These are phyloP conservation scores for Kingdonia uniflora DNA, from an alignment of 164 flowering plant species.

Conservation along the genomic window DNA sequence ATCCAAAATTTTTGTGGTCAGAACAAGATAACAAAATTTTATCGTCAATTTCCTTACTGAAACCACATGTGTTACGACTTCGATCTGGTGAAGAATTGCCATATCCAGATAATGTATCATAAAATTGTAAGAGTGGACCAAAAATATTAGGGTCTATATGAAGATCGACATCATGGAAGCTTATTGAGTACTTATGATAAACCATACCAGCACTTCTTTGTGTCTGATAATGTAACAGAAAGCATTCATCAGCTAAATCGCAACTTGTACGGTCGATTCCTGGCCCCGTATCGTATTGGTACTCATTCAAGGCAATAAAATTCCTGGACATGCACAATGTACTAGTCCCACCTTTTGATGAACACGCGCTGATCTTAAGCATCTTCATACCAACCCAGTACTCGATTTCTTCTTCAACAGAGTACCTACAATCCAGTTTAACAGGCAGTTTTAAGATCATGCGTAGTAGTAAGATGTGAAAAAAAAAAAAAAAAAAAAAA, in stretches of 20 bases:
- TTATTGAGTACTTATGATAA: constrained; percentile 20
- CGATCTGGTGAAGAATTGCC: constrained; percentile 8
- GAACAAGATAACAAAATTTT: constrained; percentile 9
- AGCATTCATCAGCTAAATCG: constrained; percentile 24
- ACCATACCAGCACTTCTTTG: constrained; percentile 10
- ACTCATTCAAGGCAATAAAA: constrained; percentile 5
- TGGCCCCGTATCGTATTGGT: constrained; percentile 16
- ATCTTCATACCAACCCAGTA: constrained; percentile 27
- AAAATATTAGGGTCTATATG: constrained; percentile 60
- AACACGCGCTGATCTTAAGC: constrained; percentile 22
- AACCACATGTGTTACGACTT: constrained; percentile 13
- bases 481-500: too few relatives aligned
- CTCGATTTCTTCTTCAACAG: constrained; percentile 15
- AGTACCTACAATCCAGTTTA: constrained; percentile 38
- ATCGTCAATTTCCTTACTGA: constrained; percentile 6
- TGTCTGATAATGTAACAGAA: constrained; percentile 42
- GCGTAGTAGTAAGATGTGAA: neutral
- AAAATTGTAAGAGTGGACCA: constrained; percentile 37
- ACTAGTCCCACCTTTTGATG: constrained; percentile 13
- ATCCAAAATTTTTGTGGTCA: constrained; percentile 44
- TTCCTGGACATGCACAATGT: constrained; percentile 36
- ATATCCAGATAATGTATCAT: constrained; percentile 24
- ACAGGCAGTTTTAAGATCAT: neutral
- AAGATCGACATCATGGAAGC: constrained; percentile 49
- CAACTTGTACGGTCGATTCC: constrained; percentile 9